These are phyloP conservation scores for Salix arbutifolia DNA, from an alignment of 345 rosid genomes.

Conservation along the genomic window DNA sequence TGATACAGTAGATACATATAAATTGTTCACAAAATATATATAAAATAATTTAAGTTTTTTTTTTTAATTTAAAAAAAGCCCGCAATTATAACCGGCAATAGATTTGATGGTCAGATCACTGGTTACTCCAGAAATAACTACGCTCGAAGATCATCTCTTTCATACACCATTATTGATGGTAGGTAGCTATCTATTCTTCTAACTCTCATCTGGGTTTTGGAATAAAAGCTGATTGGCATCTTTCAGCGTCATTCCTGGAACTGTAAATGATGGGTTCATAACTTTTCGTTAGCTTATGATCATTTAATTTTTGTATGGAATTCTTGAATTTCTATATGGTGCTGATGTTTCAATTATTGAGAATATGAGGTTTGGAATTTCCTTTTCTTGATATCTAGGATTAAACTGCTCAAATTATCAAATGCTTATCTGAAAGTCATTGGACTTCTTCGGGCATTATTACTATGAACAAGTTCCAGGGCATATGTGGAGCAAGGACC, in stretches of 20 bases:
- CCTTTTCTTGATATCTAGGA: slow-evolving; percentile 35
- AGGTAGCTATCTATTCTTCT: neutral
- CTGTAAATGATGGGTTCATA: no score
- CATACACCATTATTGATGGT: slow-evolving; percentile 57
- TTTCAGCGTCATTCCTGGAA: no score
- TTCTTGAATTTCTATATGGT: neutral
- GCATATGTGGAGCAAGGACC: slow-evolving; percentile 56
- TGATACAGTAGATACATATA: no score
- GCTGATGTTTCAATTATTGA: neutral
- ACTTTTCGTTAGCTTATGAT: neutral
- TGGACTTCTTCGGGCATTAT: slow-evolving; percentile 64
- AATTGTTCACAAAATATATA: no score
- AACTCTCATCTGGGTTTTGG: no score
- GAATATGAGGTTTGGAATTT: no score
- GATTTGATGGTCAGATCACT: slow-evolving; percentile 43
- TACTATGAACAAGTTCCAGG: slow-evolving; percentile 55
- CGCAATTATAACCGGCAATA: no score
- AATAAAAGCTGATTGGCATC: no score
- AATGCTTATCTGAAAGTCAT: slow-evolving; percentile 44
- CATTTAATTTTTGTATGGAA: no score
- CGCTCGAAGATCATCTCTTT: slow-evolving; percentile 44
- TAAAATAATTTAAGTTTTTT: no score
- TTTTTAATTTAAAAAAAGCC: no score
- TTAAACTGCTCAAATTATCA: slow-evolving; percentile 40
- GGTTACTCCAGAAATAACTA: slow-evolving; percentile 26